Percentiles rank a stretch among this genome's conserved stretches.
phyloP scores from a whole-genome alignment of 805 yeast species.

The Yarrowia bubula region DNA sequence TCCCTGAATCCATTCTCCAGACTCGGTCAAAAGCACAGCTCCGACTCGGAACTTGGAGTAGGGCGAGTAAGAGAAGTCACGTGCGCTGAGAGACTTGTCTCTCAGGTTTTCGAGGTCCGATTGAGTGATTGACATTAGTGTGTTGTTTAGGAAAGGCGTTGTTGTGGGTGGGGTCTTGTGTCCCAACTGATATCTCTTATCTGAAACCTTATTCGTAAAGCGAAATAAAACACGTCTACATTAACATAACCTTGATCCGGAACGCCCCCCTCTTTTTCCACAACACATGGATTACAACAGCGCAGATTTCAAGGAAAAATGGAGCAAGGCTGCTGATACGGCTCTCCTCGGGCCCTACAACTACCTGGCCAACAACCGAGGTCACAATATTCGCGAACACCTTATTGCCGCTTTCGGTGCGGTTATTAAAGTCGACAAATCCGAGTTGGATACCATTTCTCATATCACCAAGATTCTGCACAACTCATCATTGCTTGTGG shows the following conservation, averaged over 20 bases:
- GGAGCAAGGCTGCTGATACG: slow-evolving; percentile 18
- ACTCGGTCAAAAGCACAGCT: slow-evolving; percentile 58
- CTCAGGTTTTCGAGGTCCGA: slow-evolving; percentile 8
- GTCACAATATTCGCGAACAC: slow-evolving; percentile 54
- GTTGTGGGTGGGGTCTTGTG: background rate
- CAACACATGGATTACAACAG: slow-evolving; percentile 17
- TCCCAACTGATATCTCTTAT: slow-evolving; percentile 15
- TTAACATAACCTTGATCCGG: background rate
- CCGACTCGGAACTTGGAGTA: slow-evolving; percentile 85
- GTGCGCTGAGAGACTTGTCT: slow-evolving; percentile 19
- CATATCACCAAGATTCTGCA: slow-evolving; percentile 59
- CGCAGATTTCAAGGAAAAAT: background rate
- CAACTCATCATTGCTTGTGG: slow-evolving; percentile 67
- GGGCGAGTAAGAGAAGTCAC: slow-evolving; percentile 54
- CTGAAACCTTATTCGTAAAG: background rate
- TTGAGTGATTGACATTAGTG: background rate
- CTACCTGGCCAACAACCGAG: slow-evolving; percentile 51
- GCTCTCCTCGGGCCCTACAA: slow-evolving; percentile 47
- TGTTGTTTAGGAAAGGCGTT: background rate
- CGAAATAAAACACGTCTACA: background rate
- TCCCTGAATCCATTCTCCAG: slow-evolving; percentile 57
- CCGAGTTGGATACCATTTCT: slow-evolving; percentile 44
- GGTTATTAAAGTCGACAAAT: slow-evolving; percentile 47
- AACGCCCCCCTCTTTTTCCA: background rate
- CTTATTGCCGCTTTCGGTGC: slow-evolving; percentile 54